Base-by-base conservation (phyloP, 495 filamentous ascomycete genomes). In the Xylaria grammica region DNA sequence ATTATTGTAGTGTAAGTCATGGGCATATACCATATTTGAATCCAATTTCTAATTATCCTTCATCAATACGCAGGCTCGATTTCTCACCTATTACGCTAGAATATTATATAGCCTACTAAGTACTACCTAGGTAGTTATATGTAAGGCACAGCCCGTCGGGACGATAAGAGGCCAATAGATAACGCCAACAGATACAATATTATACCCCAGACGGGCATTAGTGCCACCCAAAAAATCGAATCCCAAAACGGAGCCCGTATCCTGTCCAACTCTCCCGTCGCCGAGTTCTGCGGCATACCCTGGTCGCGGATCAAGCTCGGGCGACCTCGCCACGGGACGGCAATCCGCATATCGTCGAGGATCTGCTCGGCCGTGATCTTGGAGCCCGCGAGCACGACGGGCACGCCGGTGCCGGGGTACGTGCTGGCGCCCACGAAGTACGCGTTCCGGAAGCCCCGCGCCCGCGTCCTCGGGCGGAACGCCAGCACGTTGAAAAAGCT, bases 391-490 rank as follows among this genome's bases (percentile, higher is more conserved):
- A 91, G 74, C 48, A 85, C 83, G 60, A 91, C 88, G 27, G 89
- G 89, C 51, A 91, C 89, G 0, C 89, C 89, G 0, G 89, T 90
- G 1, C 89, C 89, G 0, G 89, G 89, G 80, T 91, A 88, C 50
- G 88, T 89, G 65, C 81, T 86, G 1, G 88, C 88, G 17, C 89
- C 89, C 0, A 90, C 89, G 72, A 91, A 90, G 66, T 87, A 89
- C 49, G 83, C 68, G 8, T 78, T 73, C 11, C 76, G 60, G 26
- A 90, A 78, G 5, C 63, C 73, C 7, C 75, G 59, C 42, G 87
- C 85, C 62, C 78, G 77, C 5, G 85, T 89, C 51, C 77, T 75
- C 0, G 89, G 89, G 2, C 89, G 75, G 76, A 91, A 91, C 22
- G 77, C 75, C 2, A 91, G 71, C 24, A 91, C 89, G 69, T 91